Percentiles rank a stretch among this genome's conserved stretches.
These are phyloP conservation scores for Penicillium egyptiacum DNA, from an alignment of 495 filamentous ascomycete species.

Conservation along the genomic window DNA sequence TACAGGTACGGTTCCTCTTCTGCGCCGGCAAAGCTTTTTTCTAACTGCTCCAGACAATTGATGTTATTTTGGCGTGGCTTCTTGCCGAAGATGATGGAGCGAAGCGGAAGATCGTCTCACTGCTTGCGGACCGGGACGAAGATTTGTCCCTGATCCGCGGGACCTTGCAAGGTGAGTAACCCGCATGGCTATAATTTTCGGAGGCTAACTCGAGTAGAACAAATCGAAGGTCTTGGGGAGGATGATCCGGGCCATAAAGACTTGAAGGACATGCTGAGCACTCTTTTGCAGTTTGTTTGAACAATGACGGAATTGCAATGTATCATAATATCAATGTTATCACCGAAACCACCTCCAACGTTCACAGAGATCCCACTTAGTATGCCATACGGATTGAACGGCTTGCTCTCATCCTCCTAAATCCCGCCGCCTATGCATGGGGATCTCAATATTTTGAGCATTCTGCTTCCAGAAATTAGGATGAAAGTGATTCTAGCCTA, in stretches of 20 bases:
- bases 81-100: slow-evolving; percentile 87
- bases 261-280: slow-evolving; percentile 67
- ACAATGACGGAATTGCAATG: not conserved
- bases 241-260: slow-evolving; percentile 58
- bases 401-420: too few relatives aligned
- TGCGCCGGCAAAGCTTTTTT: not conserved
- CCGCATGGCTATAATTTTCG: not conserved
- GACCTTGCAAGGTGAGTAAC: slow-evolving; percentile 65
- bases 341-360: not conserved
- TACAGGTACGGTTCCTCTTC: slow-evolving; percentile 54
- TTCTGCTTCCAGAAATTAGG: not conserved
- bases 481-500: not conserved
- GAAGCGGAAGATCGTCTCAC: slow-evolving; percentile 58
- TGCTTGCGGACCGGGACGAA: slow-evolving; percentile 70
- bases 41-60: slow-evolving; percentile 57
- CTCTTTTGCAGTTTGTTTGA: slow-evolving; percentile 61
- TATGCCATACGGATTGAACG: too few relatives aligned
- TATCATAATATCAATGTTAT: slow-evolving; percentile 15
- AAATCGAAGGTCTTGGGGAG: slow-evolving; percentile 61
- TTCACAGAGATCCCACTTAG: too few relatives aligned
- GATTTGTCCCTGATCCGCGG: slow-evolving; percentile 56
- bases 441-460: not conserved
- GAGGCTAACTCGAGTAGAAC: slow-evolving; percentile 45
- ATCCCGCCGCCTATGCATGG: too few relatives aligned
- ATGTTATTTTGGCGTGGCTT: slow-evolving; percentile 89